A percentile compares a stretch with the other conserved stretches of the same genome.
These are phyloP conservation scores for Melaleuca quinquenervia DNA, from an alignment of 345 rosid species.

Conservation along the genomic window DNA sequence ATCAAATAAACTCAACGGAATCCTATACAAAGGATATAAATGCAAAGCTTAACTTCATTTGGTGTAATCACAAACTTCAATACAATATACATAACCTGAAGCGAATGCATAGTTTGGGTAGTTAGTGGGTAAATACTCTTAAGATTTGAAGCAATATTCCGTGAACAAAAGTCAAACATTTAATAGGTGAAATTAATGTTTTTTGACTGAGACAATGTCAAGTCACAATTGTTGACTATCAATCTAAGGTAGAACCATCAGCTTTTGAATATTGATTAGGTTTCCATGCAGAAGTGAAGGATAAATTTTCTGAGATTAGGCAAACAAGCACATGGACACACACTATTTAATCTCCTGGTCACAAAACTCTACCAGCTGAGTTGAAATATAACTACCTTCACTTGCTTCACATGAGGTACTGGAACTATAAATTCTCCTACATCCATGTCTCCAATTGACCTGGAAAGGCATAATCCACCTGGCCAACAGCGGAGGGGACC, in stretches of 20 bases:
- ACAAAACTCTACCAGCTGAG: neutral
- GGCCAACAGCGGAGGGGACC: slow-evolving; percentile 97
- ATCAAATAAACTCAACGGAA: neutral
- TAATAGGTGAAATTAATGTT: neutral
- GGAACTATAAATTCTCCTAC: slow-evolving; percentile 94
- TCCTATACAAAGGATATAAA: neutral
- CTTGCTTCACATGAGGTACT: slow-evolving; percentile 85
- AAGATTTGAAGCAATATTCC: neutral
- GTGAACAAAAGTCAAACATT: no score
- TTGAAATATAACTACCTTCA: slow-evolving; percentile 34
- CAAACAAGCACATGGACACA: neutral
- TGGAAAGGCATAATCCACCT: slow-evolving; percentile 85
- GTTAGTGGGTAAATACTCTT: neutral
- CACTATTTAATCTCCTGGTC: neutral
- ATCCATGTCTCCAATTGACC: slow-evolving; percentile 94
- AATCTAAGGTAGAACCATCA: neutral
- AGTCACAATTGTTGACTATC: neutral
- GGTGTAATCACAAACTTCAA: neutral
- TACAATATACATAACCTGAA: neutral
- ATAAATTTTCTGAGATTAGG: neutral
- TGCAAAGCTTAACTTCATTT: neutral
- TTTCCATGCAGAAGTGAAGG: neutral
- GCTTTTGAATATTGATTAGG: neutral
- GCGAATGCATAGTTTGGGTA: neutral
- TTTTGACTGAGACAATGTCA: neutral